Evolutionary conservation across 2,329 filamentous ascomycete genomes (phyloP).

Genomic region (Amesomyces nigricolor): DNA sequence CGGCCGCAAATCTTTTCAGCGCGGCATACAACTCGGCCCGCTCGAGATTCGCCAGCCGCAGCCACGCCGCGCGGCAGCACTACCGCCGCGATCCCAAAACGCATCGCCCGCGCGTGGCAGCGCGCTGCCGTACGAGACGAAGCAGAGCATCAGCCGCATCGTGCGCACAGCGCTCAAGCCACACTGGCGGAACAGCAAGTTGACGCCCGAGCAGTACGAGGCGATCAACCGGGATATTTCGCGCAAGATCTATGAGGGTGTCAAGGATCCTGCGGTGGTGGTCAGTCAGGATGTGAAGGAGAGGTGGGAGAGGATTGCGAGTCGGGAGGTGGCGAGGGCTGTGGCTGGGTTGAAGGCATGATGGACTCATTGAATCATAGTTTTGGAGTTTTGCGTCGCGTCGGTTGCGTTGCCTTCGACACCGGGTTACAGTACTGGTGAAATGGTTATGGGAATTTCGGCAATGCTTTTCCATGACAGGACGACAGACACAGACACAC

Average conservation of each 20-base stretch:
- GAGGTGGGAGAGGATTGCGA: conserved; percentile 70
- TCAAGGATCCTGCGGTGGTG: conserved; percentile 43
- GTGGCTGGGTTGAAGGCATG: conserved; percentile 52
- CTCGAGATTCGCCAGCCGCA: conserved; percentile 50
- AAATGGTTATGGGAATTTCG: too few relatives aligned
- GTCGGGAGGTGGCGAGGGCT: conserved; percentile 71
- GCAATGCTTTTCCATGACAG: too few relatives aligned
- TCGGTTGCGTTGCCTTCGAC: too few relatives aligned
- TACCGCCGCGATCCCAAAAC: conserved; percentile 49
- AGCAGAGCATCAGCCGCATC: conserved; percentile 82
- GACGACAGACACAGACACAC: too few relatives aligned
- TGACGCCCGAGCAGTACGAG: conserved; percentile 87
- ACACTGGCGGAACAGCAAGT: conserved; percentile 69
- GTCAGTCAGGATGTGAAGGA: conserved; percentile 62
- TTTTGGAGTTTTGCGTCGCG: not conserved
- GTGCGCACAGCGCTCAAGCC: conserved; percentile 79
- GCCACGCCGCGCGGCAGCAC: conserved; percentile 41
- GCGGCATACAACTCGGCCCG: conserved; percentile 22
- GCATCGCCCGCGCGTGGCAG: conserved; percentile 58
- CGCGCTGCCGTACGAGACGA: conserved; percentile 70
- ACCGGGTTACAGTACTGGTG: not conserved
- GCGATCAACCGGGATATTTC: conserved; percentile 88
- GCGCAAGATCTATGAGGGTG: conserved; percentile 74
- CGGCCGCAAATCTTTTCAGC: conserved; percentile 21
- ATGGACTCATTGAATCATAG: conserved; percentile 17